These are phyloP conservation scores for Antrodiella citrinella DNA, from an alignment of 768 basidiomycete species.

Conservation along the genomic window DNA sequence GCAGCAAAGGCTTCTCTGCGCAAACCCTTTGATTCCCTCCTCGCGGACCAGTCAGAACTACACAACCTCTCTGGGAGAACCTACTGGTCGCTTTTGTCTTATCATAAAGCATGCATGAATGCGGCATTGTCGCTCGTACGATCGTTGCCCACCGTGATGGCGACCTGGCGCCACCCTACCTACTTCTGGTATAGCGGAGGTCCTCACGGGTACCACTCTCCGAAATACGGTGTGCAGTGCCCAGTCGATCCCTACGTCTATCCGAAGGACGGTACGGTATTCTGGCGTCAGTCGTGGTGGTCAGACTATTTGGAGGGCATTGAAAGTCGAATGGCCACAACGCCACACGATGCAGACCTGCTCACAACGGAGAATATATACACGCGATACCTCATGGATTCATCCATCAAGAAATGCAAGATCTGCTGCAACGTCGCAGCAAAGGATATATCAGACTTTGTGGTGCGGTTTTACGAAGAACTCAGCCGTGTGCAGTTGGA, in stretches of 20 bases:
- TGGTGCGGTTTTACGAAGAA: neutral
- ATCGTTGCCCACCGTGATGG: neutral
- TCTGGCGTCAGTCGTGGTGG: neutral
- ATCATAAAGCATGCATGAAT: neutral
- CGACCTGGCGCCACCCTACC: neutral
- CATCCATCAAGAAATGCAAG: neutral
- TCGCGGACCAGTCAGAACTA: neutral
- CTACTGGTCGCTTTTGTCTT: neutral
- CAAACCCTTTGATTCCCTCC: neutral
- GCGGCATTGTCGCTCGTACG: neutral
- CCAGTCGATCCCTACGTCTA: neutral
- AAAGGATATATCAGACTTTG: neutral
- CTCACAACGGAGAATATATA: neutral
- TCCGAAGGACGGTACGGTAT: neutral
- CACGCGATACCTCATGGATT: neutral
- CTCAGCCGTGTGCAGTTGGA: too few relatives aligned
- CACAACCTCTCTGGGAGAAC: too few relatives aligned
- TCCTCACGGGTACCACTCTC: neutral
- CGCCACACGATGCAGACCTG: neutral
- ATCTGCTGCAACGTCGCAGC: neutral
- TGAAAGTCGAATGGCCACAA: neutral
- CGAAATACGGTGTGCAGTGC: neutral
- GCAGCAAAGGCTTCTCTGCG: constrained; percentile 32
- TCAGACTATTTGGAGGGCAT: neutral
- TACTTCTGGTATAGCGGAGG: neutral